These are phyloP conservation scores for Pulveroboletus ravenelii DNA, from an alignment of 768 basidiomycete genomes.

Conservation along the genomic window DNA sequence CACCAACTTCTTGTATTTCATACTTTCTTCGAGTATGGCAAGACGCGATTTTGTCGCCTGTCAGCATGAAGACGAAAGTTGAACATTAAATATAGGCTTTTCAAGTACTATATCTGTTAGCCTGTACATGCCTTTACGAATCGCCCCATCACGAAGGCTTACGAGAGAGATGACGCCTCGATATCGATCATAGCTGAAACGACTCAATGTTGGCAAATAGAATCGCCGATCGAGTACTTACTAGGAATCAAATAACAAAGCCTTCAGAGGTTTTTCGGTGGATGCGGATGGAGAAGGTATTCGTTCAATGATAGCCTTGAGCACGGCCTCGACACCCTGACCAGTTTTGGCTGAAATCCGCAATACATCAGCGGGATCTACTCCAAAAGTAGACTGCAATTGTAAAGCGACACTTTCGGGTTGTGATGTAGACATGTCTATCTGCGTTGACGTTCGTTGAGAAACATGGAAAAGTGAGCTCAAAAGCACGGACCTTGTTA, in stretches of 20 bases:
- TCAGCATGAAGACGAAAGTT: not conserved
- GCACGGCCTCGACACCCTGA: conserved; percentile 68
- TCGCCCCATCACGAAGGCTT: conserved; percentile 70
- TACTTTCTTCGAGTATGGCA: conserved; percentile 83
- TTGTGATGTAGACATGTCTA: conserved; percentile 88
- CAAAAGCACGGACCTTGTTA: conserved; percentile 64
- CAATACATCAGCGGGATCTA: conserved; percentile 69
- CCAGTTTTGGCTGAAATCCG: conserved; percentile 93
- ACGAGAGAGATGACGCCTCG: conserved; percentile 93
- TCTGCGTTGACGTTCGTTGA: conserved; percentile 40
- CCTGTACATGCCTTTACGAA: conserved; percentile 64
- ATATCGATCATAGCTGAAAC: conserved; percentile 82
- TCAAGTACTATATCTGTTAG: not conserved
- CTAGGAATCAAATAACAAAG: conserved; percentile 92
- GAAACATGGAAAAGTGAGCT: not conserved
- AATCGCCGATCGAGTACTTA: conserved; percentile 34
- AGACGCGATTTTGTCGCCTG: conserved; percentile 88
- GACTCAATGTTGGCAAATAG: conserved; percentile 7
- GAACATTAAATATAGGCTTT: not conserved
- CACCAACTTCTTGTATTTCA: conserved; percentile 82
- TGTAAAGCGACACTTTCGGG: conserved; percentile 77
- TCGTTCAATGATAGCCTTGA: conserved; percentile 75
- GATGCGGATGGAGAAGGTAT: conserved; percentile 75
- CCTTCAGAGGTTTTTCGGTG: conserved; percentile 57
- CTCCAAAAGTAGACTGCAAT: conserved; percentile 77